These are phyloP conservation scores for Trifolium subterraneum DNA, from an alignment of 306 rosid genomes.

Conservation along the genomic window DNA sequence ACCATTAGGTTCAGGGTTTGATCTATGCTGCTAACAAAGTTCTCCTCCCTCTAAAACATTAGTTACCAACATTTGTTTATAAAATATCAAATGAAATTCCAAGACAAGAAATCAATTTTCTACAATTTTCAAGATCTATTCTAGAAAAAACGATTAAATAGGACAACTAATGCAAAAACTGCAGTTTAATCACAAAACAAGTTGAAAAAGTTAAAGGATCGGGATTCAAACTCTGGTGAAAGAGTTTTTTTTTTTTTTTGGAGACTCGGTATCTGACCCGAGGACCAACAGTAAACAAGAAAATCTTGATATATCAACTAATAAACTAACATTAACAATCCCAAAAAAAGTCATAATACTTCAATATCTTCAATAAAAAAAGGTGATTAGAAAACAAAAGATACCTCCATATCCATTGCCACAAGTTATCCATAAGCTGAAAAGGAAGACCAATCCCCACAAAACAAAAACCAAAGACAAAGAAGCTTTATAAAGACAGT, in stretches of 20 bases:
- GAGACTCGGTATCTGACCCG: too few relatives aligned
- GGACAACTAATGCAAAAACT: slow-evolving; percentile 15
- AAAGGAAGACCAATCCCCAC: slow-evolving; percentile 82
- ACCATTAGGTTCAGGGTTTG: not conserved
- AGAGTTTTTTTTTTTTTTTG: too few relatives aligned
- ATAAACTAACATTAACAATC: not conserved
- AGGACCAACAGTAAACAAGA: not conserved
- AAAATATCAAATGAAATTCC: not conserved
- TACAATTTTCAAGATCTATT: slow-evolving; percentile 13
- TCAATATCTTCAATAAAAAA: slow-evolving; percentile 14
- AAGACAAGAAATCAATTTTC: slow-evolving; percentile 11
- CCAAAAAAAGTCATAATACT: slow-evolving; percentile 28
- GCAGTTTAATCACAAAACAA: slow-evolving; percentile 8
- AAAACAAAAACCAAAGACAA: slow-evolving; percentile 73
- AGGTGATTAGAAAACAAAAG: slow-evolving; percentile 13
- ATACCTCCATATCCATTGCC: slow-evolving; percentile 80
- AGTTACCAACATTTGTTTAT: not conserved
- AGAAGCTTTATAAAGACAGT: slow-evolving; percentile 67
- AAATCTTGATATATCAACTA: not conserved
- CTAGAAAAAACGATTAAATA: not conserved
- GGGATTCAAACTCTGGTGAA: not conserved
- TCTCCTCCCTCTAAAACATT: not conserved
- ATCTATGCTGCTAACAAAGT: not conserved
- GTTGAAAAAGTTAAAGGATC: not conserved
- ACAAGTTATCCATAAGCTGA: slow-evolving; percentile 75